Base-by-base conservation (phyloP, 257 asterid species). In the Ajuga chamaepitys region DNA sequence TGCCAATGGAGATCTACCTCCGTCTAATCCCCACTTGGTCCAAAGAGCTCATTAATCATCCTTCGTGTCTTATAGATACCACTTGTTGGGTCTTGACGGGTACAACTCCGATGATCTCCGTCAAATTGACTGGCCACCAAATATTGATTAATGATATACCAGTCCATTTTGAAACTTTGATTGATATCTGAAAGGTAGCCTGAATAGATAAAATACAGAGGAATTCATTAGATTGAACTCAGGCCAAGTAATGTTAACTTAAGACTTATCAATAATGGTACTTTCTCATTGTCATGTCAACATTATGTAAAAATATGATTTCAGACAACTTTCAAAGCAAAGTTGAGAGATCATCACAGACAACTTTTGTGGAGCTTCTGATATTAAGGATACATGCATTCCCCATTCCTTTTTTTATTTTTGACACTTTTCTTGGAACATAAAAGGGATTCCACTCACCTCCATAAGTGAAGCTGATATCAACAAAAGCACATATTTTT, bases 381-480 rank as follows among this genome's bases (percentile, higher is more conserved):
- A 59, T 65, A 45, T 62, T 42, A 16, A 50, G 66, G 70, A 59
- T 40, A 18, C 64, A 56, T 71, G 55, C 77, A 74, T 55, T 54
- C 66, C 9, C 28, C 59, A 55, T 55, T 47, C 76, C 74, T 20
- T 70, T 37, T 11, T 70, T 30, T 16, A 64, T 74, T 58, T 65
- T 73, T 71, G 74, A 69, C 62, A 63, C 74, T 57, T 46, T 51
- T 32, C 25, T 70, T 71, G 75, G 55, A 41, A 55, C 73, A 48
- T 64, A 77, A 72, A 74, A 82, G 41, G 34, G 69, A 67, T 72
- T 76, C 78, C 70, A 66, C 71, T 70, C 45, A 32, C 75, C 68
- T n/a, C n/a, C 40, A 35, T 4, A 75, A 69, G 25, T 5, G 45
- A 16, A 22, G 18, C 67, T 62, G 26, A 50, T 21, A 30, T 58